Percentiles rank a stretch among this genome's conserved stretches.
phyloP scores from a whole-genome alignment of 495 filamentous ascomycete genomes.

The Bathelium albidoporum region DNA sequence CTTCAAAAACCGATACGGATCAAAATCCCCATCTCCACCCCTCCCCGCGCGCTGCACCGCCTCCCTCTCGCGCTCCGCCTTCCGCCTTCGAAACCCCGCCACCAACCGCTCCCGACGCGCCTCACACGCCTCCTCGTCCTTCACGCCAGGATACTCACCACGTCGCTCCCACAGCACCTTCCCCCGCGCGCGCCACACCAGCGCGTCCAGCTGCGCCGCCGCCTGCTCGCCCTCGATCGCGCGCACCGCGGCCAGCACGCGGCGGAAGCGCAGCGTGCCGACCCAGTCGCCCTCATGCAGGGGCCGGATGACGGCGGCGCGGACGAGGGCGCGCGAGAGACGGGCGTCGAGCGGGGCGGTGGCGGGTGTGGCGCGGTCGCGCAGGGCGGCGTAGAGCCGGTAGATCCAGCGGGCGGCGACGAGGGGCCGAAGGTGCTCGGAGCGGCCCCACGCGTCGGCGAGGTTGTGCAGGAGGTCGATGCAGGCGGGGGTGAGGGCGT shows the following conservation, averaged over 20 bases:
- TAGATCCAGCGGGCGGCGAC: slow-evolving; percentile 22
- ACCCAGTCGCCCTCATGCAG: slow-evolving; percentile 18
- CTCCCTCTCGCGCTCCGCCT: background rate
- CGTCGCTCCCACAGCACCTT: slow-evolving; percentile 4
- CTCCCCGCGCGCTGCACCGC: background rate
- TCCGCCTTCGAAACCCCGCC: background rate
- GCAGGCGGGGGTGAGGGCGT: slow-evolving; percentile 5
- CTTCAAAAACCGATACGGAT: slow-evolving; percentile 1
- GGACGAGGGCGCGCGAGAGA: slow-evolving; percentile 21
- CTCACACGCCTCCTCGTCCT: background rate
- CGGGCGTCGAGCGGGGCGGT: slow-evolving; percentile 11
- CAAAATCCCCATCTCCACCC: slow-evolving; percentile 4
- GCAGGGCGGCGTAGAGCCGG: slow-evolving; percentile 21
- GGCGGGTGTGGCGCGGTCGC: no score
- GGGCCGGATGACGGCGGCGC: slow-evolving; percentile 21
- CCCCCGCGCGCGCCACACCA: slow-evolving; percentile 19
- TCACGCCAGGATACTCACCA: background rate
- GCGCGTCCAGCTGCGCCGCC: slow-evolving; percentile 19
- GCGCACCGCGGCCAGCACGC: slow-evolving; percentile 19
- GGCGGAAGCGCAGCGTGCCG: slow-evolving; percentile 14
- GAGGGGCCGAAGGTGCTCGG: slow-evolving; percentile 8
- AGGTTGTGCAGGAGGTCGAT: slow-evolving; percentile 17
- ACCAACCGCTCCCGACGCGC: background rate
- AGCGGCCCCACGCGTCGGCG: slow-evolving; percentile 23
- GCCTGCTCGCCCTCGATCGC: slow-evolving; percentile 22